Percentiles rank a stretch among this genome's conserved stretches.
Conservation (phyloP, 805 yeast species). For the Candida ipomoeae region DNA sequence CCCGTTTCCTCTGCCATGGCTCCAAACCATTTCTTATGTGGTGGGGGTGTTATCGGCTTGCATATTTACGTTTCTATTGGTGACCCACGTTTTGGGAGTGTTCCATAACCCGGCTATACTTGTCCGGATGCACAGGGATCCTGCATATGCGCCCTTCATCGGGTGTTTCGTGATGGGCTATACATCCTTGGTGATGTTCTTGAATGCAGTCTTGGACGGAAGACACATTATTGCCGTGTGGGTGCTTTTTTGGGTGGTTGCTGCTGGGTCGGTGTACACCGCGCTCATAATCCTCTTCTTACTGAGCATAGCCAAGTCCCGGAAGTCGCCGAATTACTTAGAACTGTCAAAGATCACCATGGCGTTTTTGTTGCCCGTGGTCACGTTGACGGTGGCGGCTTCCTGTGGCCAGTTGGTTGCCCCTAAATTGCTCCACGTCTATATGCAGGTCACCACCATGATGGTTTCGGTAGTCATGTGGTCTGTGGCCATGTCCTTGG, state of each 20-base stretch:
- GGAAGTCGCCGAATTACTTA: constrained; percentile 21
- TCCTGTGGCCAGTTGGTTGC: constrained; percentile 63
- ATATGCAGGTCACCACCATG: constrained; percentile 49
- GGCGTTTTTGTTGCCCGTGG: constrained; percentile 67
- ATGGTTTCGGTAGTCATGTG: constrained; percentile 56
- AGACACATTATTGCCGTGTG: constrained; percentile 48
- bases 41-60: constrained; percentile 58
- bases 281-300: constrained; percentile 59
- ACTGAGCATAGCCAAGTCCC: constrained; percentile 38
- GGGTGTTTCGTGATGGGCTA: constrained; percentile 84
- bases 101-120: constrained; percentile 24
- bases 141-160: constrained; percentile 54
- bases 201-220: constrained; percentile 42
- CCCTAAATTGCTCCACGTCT: constrained; percentile 37
- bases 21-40: constrained; percentile 51
- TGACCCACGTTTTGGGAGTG: constrained; percentile 40
- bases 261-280: constrained; percentile 48
- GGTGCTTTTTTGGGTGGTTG: constrained; percentile 73
- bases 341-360: constrained; percentile 43
- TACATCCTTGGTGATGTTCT: constrained; percentile 58
- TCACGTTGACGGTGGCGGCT: constrained; percentile 71
- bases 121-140: constrained; percentile 25
- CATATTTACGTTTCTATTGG: constrained; percentile 41
- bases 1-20: constrained; percentile 63
- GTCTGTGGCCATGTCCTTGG: constrained; percentile 64